phyloP scores from a whole-genome alignment of 1,284 basidiomycete genomes.

The Pseudozyma sp. region DNA sequence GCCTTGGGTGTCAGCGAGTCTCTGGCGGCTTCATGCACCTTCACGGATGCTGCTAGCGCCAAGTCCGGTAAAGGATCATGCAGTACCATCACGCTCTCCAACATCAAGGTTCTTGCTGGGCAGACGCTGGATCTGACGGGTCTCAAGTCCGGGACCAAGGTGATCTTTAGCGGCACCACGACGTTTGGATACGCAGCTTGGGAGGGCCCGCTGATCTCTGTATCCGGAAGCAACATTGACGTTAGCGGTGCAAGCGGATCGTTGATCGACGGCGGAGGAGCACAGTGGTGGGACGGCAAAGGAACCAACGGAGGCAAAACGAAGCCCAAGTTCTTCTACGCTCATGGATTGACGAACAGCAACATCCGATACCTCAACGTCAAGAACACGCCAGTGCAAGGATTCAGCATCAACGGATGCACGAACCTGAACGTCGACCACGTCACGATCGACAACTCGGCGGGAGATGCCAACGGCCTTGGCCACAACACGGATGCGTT shows the following conservation, averaged over 20 bases:
- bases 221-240: slow-evolving; percentile 17
- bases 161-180: slow-evolving; percentile 38
- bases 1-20: not conserved
- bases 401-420: slow-evolving; percentile 33
- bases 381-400: slow-evolving; percentile 46
- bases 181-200: slow-evolving; percentile 39
- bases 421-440: slow-evolving; percentile 18
- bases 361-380: slow-evolving; percentile 20
- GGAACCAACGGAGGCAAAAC: slow-evolving; percentile 35
- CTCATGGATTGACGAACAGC: slow-evolving; percentile 21
- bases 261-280: slow-evolving; percentile 26
- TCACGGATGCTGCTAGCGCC: slow-evolving; percentile 20
- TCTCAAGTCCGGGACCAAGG: slow-evolving; percentile 17
- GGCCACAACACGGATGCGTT: slow-evolving; percentile 51
- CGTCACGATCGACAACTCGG: slow-evolving; percentile 29
- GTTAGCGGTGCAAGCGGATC: slow-evolving; percentile 12
- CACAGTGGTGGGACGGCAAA: slow-evolving; percentile 36
- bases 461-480: slow-evolving; percentile 6
- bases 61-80: slow-evolving; percentile 21
- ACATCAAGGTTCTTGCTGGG: slow-evolving; percentile 36
- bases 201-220: slow-evolving; percentile 34
- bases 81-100: slow-evolving; percentile 35
- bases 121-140: slow-evolving; percentile 35
- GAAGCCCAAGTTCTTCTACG: slow-evolving; percentile 41
- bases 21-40: slow-evolving; percentile 19